A percentile compares a stretch with the other conserved stretches of the same genome.
Evolutionary conservation across 1,284 basidiomycete genomes (phyloP).

Genomic region (Fereydounia khargensis): DNA sequence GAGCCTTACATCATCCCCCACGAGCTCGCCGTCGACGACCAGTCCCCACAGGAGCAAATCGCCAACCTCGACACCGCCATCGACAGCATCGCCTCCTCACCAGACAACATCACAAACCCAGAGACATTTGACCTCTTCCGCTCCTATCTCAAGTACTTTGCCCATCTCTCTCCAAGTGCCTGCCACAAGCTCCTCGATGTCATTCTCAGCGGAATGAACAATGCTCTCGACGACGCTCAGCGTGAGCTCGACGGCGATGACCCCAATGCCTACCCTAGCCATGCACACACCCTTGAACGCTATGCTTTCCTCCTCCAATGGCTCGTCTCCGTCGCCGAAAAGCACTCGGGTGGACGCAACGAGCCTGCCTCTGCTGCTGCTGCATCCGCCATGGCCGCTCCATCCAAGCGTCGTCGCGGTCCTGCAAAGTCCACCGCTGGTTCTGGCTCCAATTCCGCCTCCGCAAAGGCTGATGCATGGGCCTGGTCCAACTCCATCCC

Average conservation of each 20-base stretch:
- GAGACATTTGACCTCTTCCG: slow-evolving; percentile 38
- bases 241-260: slow-evolving; percentile 32
- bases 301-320: slow-evolving; percentile 54
- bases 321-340: slow-evolving; percentile 47
- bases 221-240: slow-evolving; percentile 37
- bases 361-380: slow-evolving; percentile 12
- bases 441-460: slow-evolving; percentile 15
- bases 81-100: slow-evolving; percentile 36
- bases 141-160: slow-evolving; percentile 49
- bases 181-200: slow-evolving; percentile 48
- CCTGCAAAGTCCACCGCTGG: slow-evolving; percentile 1
- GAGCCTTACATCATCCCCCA: slow-evolving; percentile 46
- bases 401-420: slow-evolving; percentile 5
- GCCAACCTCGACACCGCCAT: slow-evolving; percentile 35
- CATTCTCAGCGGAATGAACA: slow-evolving; percentile 37
- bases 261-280: slow-evolving; percentile 30
- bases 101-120: slow-evolving; percentile 27
- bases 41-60: slow-evolving; percentile 27
- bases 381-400: slow-evolving; percentile 11
- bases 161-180: slow-evolving; percentile 25
- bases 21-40: slow-evolving; percentile 40
- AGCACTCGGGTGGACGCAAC: slow-evolving; percentile 24
- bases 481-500: slow-evolving; percentile 46
- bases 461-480: slow-evolving; percentile 35
- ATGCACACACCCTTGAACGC: slow-evolving; percentile 43